Evolutionary conservation across 345 rosid genomes (phyloP), one percentile per base, ranked within the genome.

Genomic region (Theobroma cacao): DNA sequence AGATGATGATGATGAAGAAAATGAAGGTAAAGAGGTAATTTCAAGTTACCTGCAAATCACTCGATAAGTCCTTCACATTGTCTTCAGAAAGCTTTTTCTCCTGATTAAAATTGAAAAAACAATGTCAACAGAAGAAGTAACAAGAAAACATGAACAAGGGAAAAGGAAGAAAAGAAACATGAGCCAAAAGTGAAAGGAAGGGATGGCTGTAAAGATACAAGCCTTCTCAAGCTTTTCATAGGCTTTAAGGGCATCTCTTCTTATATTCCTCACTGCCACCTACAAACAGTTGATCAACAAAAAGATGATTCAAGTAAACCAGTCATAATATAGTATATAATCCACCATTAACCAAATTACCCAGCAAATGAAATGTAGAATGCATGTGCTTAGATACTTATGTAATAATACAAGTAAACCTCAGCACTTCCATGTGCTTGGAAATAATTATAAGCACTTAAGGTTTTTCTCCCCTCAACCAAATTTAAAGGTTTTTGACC

Each of bases 21-120:
- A n/a, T 65, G 38, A 70, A 70, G 59, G 40, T 28, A 31, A 71
- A n/a, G 63, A 56, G 34, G 66, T 58, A 73, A 64, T 52, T 65
- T 75, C 31, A 77, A 58, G 30, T 81, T 82, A 95, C 99, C 97
- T 93, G 96, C 83, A 95, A 82, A 84, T 92, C 99, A 80, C 87
- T 83, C 59, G 98, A 93, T 77, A 93, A 85, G 88, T 91, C 99
- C 83, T 92, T 95, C 84, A 88, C 92, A 74, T 93, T 95, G 90
- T 95, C 99, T 87, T 95, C 99, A 17, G 99, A 95, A 13, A 95
- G 95, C 89, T 95, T 93, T 84, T 93, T 95, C 79, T 95, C 98
- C 99, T 95, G 72, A 12, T 64, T 36, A 28, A 55, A 36, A 10
- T 30, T n/a, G 40, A 61, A 69, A 36, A 31, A 56, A 72, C 45